phyloP scores from a whole-genome alignment of 1,139 yeast genomes.

The Diutina ranongensis region DNA sequence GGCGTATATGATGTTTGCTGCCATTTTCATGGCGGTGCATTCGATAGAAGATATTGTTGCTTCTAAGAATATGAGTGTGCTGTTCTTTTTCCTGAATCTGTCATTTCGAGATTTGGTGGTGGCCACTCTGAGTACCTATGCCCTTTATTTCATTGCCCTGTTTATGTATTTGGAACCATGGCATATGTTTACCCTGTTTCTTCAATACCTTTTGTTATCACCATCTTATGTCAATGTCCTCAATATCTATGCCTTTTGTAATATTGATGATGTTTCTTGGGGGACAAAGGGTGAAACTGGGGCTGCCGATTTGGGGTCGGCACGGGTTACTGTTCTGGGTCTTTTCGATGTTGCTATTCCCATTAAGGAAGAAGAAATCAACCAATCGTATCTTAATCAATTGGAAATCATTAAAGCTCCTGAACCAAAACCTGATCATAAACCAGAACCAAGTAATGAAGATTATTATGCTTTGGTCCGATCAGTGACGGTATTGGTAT shows the following conservation, averaged over 20 bases:
- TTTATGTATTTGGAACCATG: constrained; percentile 5
- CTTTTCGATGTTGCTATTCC: constrained; percentile 60
- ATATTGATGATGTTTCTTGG: constrained; percentile 5
- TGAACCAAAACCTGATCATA: constrained; percentile 7
- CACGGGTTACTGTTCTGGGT: constrained; percentile 57
- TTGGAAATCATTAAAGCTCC: constrained; percentile 40
- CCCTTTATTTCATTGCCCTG: constrained; percentile 2
- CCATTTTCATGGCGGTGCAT: constrained; percentile 24
- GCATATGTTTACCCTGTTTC: constrained; percentile 6
- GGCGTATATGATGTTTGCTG: constrained; percentile 42
- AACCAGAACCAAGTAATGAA: constrained; percentile 28
- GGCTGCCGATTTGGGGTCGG: constrained; percentile 36
- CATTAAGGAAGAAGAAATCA: constrained; percentile 46
- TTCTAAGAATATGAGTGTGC: neutral
- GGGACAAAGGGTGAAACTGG: constrained; percentile 16
- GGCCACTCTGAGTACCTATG: neutral
- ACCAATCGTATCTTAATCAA: constrained; percentile 49
- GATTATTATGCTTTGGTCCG: constrained; percentile 74
- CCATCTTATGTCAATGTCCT: constrained; percentile 6
- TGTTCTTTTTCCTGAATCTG: constrained; percentile 1
- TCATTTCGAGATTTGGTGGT: constrained; percentile 5
- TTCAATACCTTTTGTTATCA: neutral
- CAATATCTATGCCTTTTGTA: constrained; percentile 5
- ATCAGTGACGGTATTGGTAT: constrained; percentile 66
- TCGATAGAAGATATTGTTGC: neutral